phyloP scores from a whole-genome alignment of 495 filamentous ascomycete genomes.

The Daldinia decipiens region DNA sequence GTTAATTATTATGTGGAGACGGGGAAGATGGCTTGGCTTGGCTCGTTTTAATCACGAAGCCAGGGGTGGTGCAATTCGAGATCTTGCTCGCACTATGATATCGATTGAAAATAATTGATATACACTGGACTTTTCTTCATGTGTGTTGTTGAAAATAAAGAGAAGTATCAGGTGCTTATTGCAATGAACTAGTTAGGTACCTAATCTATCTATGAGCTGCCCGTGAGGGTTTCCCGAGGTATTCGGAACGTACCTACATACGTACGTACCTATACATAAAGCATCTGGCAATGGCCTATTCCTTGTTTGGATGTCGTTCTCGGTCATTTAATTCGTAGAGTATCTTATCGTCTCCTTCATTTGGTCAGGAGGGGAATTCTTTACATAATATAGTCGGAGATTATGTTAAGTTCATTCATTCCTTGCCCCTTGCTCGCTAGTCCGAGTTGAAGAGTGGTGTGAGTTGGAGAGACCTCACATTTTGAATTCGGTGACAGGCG shows the following conservation, averaged over 20 bases:
- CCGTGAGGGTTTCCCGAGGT: background rate
- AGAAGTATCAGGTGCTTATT: background rate
- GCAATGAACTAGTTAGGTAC: background rate
- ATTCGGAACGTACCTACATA: background rate
- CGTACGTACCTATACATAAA: background rate
- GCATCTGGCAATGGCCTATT: background rate
- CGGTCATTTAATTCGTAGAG: background rate
- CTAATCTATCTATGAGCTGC: background rate
- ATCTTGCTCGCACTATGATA: constrained; percentile 20
- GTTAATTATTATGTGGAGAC: constrained; percentile 18
- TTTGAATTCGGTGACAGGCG: background rate
- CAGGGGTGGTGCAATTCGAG: constrained; percentile 4
- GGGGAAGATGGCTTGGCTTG: background rate
- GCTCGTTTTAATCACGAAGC: constrained; percentile 9
- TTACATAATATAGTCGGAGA: background rate
- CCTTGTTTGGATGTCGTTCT: background rate
- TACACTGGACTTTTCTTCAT: background rate
- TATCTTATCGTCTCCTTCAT: background rate
- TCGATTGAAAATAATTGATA: constrained; percentile 5
- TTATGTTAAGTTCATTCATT: background rate
- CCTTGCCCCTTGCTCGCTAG: background rate
- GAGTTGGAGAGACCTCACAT: background rate
- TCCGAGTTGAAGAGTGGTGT: background rate
- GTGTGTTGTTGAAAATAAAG: background rate
- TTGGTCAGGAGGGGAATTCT: background rate